Conservation (phyloP, 352 stramenopile species). For the Phytophthora colocasiae region DNA sequence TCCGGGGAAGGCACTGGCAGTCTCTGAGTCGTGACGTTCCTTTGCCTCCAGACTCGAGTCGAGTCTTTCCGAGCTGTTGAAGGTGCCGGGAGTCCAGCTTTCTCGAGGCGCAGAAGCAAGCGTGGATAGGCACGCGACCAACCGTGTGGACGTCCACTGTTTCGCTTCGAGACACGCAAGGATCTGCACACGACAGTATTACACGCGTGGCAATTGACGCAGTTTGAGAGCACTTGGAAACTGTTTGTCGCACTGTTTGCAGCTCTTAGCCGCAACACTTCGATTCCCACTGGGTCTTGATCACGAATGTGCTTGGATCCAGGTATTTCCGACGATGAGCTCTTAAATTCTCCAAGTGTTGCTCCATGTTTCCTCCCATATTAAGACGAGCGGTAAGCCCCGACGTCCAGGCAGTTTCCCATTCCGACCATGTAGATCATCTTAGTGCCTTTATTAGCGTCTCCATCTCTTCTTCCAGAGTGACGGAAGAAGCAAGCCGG, state of each 20-base stretch:
- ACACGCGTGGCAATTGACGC: constrained; percentile 50
- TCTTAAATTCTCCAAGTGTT: constrained; percentile 43
- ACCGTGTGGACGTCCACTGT: constrained; percentile 37
- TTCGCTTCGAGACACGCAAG: constrained; percentile 45
- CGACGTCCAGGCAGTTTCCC: constrained; percentile 31
- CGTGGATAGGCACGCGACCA: constrained; percentile 36
- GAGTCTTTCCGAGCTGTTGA: constrained; percentile 14
- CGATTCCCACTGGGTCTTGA: constrained; percentile 45
- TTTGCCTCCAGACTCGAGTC: constrained; percentile 18
- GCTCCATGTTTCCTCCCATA: constrained; percentile 52
- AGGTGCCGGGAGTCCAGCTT: constrained; percentile 29
- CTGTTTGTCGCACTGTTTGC: constrained; percentile 37
- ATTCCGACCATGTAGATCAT: constrained; percentile 62
- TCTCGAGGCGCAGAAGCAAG: constrained; percentile 40
- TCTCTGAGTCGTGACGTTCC: constrained; percentile 24
- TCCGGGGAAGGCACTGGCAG: constrained; percentile 22
- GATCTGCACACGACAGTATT: constrained; percentile 42
- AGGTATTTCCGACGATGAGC: constrained; percentile 47
- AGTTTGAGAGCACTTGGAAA: constrained; percentile 49
- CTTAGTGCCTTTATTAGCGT: constrained; percentile 42
- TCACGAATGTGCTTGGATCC: constrained; percentile 51
- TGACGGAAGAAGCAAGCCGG: constrained; percentile 55
- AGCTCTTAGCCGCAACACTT: constrained; percentile 33
- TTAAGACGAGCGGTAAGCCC: constrained; percentile 38
- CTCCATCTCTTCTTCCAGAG: constrained; percentile 21